Base-by-base conservation (phyloP, 768 basidiomycete genomes). In the Pulveroboletus sp. region DNA sequence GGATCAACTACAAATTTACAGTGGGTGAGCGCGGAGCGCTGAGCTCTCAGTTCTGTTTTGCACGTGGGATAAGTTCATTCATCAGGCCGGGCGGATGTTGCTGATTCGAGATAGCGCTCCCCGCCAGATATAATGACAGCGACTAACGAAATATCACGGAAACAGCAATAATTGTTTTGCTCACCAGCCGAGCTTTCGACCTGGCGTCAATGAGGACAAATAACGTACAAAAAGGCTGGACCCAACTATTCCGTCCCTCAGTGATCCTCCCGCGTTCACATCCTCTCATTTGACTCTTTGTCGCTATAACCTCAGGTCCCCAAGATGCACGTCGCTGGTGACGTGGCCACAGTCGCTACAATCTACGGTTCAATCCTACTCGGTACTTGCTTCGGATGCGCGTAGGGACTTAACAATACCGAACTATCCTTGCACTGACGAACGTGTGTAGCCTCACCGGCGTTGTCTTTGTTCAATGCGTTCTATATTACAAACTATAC, bases 401-500 rank as follows among this genome's bases (percentile, higher is more conserved):
- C 41, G 66, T 69, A 46, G 46, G 55, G 22, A 43, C 10, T 35
- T 13, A 19, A 5, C 9, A 40, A 13, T 9, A 14, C 26, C 10
- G 5, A 1, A 2, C 8, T 11, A 6, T 19, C 6, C 9, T 27
- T 17, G 12, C n/a, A 29, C 54, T 68, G n/a, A 62, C 29, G 17
- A 26, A n/a, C n/a, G n/a, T 5, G 5, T 23, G 6, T 19, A 68
- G 66, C 27, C 54, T 68, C 14, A 68, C 68, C 5, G 66, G 66
- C 16, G 41, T 68, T 36, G 68, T 68, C 42, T 56, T 69, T 7
- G 66, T 68, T 5, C 66, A 68, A 60, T 57, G 41, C 36, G 7
- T 68, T 20, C 17, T 68, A 39, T 68, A 68, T 40, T 69, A 44
- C 37, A 68, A 65, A 24, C 52, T 69, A 45, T 68, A 68, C 48